Percentiles rank a stretch among this genome's conserved stretches.
Evolutionary conservation across 2,329 filamentous ascomycete genomes (phyloP).

Genomic region (Alternaria ventricosa): DNA sequence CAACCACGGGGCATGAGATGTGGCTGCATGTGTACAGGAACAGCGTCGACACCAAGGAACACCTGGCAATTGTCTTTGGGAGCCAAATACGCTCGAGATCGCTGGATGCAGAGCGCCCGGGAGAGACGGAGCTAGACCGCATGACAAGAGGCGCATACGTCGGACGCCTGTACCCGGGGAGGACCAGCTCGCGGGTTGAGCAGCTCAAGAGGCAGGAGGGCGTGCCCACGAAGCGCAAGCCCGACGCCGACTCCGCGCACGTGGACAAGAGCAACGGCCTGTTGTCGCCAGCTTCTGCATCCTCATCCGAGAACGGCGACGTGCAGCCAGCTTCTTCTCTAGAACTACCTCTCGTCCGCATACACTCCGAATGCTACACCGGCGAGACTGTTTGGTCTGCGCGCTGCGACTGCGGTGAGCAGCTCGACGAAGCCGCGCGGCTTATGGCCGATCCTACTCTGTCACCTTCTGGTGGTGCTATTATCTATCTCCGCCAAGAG

Average conservation of each 20-base stretch:
- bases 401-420: conserved; percentile 96
- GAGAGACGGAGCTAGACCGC: conserved; percentile 85
- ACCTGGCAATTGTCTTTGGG: conserved; percentile 96
- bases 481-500: conserved; percentile 95
- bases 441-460: conserved; percentile 78
- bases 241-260: conserved; percentile 9
- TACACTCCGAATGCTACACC: conserved; percentile 98
- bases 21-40: conserved; percentile 96
- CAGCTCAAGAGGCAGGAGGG: conserved; percentile 52
- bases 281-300: conserved; percentile 25
- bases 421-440: conserved; percentile 92
- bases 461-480: conserved; percentile 76
- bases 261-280: conserved; percentile 16
- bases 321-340: conserved; percentile 34
- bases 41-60: conserved; percentile 91
- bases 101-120: conserved; percentile 73
- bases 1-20: conserved; percentile 91
- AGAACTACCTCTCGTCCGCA: conserved; percentile 79
- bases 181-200: conserved; percentile 75
- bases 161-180: conserved; percentile 83
- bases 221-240: conserved; percentile 26
- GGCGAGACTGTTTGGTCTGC: conserved; percentile 99
- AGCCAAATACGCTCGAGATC: conserved; percentile 76
- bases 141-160: conserved; percentile 96
- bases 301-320: conserved; percentile 40